phyloP scores from a whole-genome alignment of 2,329 filamentous ascomycete species.

The Trichoderma sp. region DNA sequence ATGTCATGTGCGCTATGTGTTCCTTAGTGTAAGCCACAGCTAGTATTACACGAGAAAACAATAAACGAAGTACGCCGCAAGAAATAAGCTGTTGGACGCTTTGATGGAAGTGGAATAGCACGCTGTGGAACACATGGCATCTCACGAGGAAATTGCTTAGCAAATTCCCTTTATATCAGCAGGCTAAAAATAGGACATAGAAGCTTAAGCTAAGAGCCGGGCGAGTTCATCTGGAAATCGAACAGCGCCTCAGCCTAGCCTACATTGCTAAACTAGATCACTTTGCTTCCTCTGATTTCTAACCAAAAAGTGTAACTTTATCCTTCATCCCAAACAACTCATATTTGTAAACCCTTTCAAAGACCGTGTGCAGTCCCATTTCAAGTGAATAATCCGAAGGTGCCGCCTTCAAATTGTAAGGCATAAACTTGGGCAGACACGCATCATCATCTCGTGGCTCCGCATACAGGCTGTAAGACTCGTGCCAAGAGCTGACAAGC shows the following conservation, averaged over 20 bases:
- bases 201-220: background rate
- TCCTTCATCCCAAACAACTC: background rate
- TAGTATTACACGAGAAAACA: background rate
- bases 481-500: background rate
- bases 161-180: background rate
- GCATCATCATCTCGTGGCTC: background rate
- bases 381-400: background rate
- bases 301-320: background rate
- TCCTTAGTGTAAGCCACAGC: background rate
- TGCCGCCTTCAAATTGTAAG: background rate
- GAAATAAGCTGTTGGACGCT: background rate
- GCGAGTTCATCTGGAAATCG: background rate
- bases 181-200: background rate
- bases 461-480: background rate
- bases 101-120: background rate
- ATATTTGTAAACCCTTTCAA: background rate
- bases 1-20: background rate
- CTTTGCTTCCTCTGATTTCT: background rate
- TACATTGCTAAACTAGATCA: background rate
- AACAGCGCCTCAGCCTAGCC: background rate
- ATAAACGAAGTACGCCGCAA: background rate
- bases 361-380: background rate
- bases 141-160: background rate
- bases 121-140: background rate
- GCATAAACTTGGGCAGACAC: background rate